These are phyloP conservation scores for Brassica carinata DNA, from an alignment of 345 rosid genomes.

Conservation along the genomic window DNA sequence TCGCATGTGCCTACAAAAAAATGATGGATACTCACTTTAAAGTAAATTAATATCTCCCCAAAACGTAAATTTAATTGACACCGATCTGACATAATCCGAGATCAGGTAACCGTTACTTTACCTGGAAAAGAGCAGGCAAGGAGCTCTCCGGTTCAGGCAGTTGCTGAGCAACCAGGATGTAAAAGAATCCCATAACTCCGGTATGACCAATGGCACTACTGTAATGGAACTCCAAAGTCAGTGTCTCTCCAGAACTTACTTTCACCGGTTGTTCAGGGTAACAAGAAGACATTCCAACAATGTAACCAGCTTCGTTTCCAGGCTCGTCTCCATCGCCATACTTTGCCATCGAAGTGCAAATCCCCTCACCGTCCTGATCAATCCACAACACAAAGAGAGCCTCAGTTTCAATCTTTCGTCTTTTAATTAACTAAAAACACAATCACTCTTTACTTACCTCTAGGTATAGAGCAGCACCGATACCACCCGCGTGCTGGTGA, in stretches of 20 bases:
- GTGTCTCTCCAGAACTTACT: constrained; percentile 59
- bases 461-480: constrained; percentile 66
- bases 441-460: constrained; percentile 47
- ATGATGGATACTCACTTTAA: not conserved
- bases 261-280: constrained; percentile 62
- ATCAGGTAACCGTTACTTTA: constrained; percentile 24
- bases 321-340: constrained; percentile 77
- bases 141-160: constrained; percentile 39
- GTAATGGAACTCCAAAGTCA: constrained; percentile 66
- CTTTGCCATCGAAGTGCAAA: constrained; percentile 59
- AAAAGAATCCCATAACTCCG: constrained; percentile 89
- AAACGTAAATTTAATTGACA: not conserved
- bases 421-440: not conserved
- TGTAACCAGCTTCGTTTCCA: constrained; percentile 85
- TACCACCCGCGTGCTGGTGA: constrained; percentile 79
- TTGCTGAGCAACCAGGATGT: constrained; percentile 63
- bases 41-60: not conserved
- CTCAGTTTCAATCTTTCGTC: constrained; percentile 2
- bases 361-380: constrained; percentile 59
- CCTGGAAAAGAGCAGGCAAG: constrained; percentile 33
- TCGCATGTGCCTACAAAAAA: constrained; percentile 25
- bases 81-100: not conserved
- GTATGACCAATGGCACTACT: constrained; percentile 59
- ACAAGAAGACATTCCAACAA: constrained; percentile 94
- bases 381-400: constrained; percentile 6